Evolutionary conservation across 805 yeast genomes (phyloP), one percentile per base, ranked within the genome.

Genomic region (Starmerella stigmatis): DNA sequence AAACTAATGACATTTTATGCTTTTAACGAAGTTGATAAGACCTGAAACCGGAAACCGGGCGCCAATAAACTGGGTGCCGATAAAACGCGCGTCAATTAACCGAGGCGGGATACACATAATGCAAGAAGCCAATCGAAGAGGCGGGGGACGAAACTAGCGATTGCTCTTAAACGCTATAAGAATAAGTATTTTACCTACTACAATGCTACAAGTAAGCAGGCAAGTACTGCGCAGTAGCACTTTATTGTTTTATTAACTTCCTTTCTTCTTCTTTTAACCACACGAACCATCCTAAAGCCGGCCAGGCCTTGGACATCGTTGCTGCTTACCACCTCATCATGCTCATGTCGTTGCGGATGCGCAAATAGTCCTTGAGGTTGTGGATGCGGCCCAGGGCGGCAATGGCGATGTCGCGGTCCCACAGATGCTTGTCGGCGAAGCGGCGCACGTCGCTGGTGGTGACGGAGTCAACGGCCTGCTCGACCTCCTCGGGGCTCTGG

Each of bases 371-470:
- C 22, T 94, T 92, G 47, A 88, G 72, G 6, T 81, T 71, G 43
- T 69, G 68, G 41, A 82, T 78, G 52, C 85, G 80, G 30, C 98
- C 98, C 41, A 88, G 67, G 3, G 94, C 95, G n/a, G 94, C 92
- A 47, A 89, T 67, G 22, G 96, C 92, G 29, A 88, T 69, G 23
- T 92, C 94, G 61, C 79, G 83, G 54, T 77, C 76, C 60, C 78
- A 70, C 45, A 88, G 64, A 61, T 84, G 75, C 64, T 81, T 81
- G 58, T 81, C 81, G 35, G 96, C 94, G 94, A 96, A 94, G 50
- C 73, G 70, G 28, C 81, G 74, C 35, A 92, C 84, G 62, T 86
- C 96, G 30, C 77, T 73, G 57, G 75, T 79, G 9, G 85, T 75
- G 51, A 92, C 83, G 37, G 73, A 69, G 56, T 86, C 86, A 12